A percentile compares a stretch with the other conserved stretches of the same genome.
These are phyloP conservation scores for Leccinum longicurvipes DNA, from an alignment of 768 basidiomycete species.

Conservation along the genomic window DNA sequence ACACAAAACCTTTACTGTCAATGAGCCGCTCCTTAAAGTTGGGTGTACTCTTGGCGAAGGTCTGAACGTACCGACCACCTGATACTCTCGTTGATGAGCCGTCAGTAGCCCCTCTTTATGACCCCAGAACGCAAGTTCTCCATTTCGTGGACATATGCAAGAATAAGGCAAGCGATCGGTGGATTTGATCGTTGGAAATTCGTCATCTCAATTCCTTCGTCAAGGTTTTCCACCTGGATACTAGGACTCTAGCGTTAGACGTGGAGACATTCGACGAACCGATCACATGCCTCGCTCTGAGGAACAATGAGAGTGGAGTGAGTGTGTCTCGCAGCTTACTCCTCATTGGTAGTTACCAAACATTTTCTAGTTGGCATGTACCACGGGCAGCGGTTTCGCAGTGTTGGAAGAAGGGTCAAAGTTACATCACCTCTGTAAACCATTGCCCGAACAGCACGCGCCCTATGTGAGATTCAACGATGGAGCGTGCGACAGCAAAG, in stretches of 20 bases:
- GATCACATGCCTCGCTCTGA: slow-evolving; percentile 56
- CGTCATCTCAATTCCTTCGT: not conserved
- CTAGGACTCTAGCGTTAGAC: slow-evolving; percentile 35
- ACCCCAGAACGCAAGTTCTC: slow-evolving; percentile 46
- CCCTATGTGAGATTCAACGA: slow-evolving; percentile 64
- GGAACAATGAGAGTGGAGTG: slow-evolving; percentile 35
- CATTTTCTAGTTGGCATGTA: slow-evolving; percentile 17
- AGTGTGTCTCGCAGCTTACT: not conserved
- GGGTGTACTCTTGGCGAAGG: slow-evolving; percentile 66
- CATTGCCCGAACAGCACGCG: slow-evolving; percentile 41
- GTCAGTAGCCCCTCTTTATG: slow-evolving; percentile 57
- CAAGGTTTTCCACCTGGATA: slow-evolving; percentile 38
- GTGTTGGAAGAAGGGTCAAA: slow-evolving; percentile 29
- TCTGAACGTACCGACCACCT: slow-evolving; percentile 19
- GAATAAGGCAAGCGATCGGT: slow-evolving; percentile 12
- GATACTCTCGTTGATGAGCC: not conserved
- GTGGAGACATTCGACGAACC: slow-evolving; percentile 52
- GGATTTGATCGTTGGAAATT: not conserved
- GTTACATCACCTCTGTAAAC: slow-evolving; percentile 49
- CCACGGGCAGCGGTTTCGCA: slow-evolving; percentile 21
- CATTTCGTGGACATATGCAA: slow-evolving; percentile 65
- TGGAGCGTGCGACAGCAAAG: slow-evolving; percentile 62
- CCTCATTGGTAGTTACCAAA: not conserved
- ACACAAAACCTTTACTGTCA: slow-evolving; percentile 19
- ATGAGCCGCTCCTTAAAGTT: slow-evolving; percentile 46